Evolutionary conservation across 306 rosid species (phyloP).

Genomic region (Medicago ruthenica): DNA sequence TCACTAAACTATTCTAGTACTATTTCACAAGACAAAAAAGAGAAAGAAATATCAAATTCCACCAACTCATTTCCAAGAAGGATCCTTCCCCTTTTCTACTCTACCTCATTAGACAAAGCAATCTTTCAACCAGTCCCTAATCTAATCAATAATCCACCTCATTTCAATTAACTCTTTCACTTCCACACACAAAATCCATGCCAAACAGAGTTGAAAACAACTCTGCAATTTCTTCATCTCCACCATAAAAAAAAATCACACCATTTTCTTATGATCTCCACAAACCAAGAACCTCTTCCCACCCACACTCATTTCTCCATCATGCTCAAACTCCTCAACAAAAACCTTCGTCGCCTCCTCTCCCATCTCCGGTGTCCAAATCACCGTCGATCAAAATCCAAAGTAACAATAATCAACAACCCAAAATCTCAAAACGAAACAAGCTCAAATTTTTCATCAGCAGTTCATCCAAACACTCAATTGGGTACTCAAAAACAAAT

Average conservation of each 20-base stretch:
- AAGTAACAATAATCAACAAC: conserved; percentile 54
- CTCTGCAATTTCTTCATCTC: conserved; percentile 42
- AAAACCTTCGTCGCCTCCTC: conserved; percentile 66
- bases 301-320: conserved; percentile 27
- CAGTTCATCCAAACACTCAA: conserved; percentile 62
- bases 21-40: conserved; percentile 17
- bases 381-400: conserved; percentile 57
- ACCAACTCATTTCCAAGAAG: conserved; percentile 50
- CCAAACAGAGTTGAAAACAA: conserved; percentile 41
- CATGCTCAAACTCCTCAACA: conserved; percentile 68
- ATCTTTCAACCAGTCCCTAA: conserved; percentile 27
- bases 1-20: conserved; percentile 12
- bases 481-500: conserved; percentile 44
- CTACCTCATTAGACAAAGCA: conserved; percentile 23
- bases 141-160: neutral
- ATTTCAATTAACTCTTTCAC: neutral
- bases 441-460: conserved; percentile 42
- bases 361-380: conserved; percentile 66
- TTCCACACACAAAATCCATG: conserved; percentile 36
- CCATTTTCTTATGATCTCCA: conserved; percentile 36
- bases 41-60: neutral
- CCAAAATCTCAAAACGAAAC: conserved; percentile 47
- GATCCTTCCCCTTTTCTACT: conserved; percentile 18
- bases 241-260: neutral
- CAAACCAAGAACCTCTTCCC: conserved; percentile 11